phyloP scores from a whole-genome alignment of 2,329 filamentous ascomycete species.

The Aspergillus unguis region DNA sequence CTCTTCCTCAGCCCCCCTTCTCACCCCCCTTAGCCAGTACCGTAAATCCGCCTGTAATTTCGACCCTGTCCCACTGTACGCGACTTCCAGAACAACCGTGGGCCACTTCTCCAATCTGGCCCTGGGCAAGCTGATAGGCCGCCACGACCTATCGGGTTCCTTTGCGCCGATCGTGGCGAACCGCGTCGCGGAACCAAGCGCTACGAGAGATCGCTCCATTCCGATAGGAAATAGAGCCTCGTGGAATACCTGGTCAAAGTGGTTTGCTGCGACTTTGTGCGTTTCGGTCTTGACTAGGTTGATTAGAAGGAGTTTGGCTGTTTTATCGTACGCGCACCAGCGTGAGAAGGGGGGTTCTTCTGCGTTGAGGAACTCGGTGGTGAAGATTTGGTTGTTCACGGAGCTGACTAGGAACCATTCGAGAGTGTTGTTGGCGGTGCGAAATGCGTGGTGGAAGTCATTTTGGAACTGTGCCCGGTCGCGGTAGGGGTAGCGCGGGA shows the following conservation, averaged over 20 bases:
- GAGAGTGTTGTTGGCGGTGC: not conserved
- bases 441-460: not conserved
- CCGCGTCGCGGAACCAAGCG: not conserved
- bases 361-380: not conserved
- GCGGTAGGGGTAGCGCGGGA: not conserved
- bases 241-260: not conserved
- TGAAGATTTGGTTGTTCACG: not conserved
- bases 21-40: constrained; percentile 2
- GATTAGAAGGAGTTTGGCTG: constrained; percentile 1
- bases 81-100: constrained; percentile 4
- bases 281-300: not conserved
- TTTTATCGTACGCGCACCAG: constrained; percentile 3
- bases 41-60: constrained; percentile 6
- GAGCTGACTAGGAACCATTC: not conserved
- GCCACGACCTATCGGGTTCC: constrained; percentile 5
- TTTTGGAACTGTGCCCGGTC: constrained; percentile 2
- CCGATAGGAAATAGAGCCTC: not conserved
- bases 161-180: constrained; percentile 3
- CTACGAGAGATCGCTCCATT: not conserved
- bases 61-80: not conserved
- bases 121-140: not conserved
- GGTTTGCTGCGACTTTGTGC: not conserved
- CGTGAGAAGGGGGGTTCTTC: not conserved
- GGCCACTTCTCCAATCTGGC: constrained; percentile 3
- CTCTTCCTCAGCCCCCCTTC: not conserved